Percentiles rank a stretch among this genome's conserved stretches.
Evolutionary conservation across 805 yeast genomes (phyloP).

Genomic region (Yamadazyma ubonensis): DNA sequence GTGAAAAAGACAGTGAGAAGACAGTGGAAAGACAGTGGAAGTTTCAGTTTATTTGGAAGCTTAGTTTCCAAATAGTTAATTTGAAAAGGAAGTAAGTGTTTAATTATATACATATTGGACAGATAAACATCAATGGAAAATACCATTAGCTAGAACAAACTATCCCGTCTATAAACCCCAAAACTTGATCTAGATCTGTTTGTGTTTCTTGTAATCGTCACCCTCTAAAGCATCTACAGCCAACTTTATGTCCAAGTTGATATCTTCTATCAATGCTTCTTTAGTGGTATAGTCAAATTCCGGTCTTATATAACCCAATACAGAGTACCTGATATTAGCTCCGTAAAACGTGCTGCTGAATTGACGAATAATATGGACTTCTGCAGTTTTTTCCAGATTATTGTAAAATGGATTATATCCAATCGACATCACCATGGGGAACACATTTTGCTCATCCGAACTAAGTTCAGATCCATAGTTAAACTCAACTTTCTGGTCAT

Average conservation of each 20-base stretch:
- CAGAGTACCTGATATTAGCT: constrained; percentile 61
- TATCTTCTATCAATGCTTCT: constrained; percentile 84
- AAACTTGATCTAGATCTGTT: too few relatives aligned
- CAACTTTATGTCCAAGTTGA: constrained; percentile 71
- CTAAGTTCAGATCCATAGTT: constrained; percentile 58
- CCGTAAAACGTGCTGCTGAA: constrained; percentile 78
- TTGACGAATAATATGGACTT: constrained; percentile 78
- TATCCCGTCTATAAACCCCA: too few relatives aligned
- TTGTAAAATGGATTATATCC: constrained; percentile 95
- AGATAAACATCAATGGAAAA: too few relatives aligned
- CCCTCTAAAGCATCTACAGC: constrained; percentile 50
- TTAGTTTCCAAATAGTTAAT: too few relatives aligned
- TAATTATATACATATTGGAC: too few relatives aligned
- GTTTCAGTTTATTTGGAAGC: too few relatives aligned
- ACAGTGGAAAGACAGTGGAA: too few relatives aligned
- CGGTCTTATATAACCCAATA: constrained; percentile 89
- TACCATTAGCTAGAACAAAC: too few relatives aligned
- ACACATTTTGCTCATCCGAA: constrained; percentile 43
- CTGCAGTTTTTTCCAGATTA: constrained; percentile 78
- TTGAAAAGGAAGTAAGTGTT: too few relatives aligned
- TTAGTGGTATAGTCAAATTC: constrained; percentile 81
- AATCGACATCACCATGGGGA: constrained; percentile 92
- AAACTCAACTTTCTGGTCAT: constrained; percentile 39
- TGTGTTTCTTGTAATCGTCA: constrained; percentile 2
- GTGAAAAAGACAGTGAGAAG: too few relatives aligned